Conservation (phyloP, 2,329 filamentous ascomycete species). For the Bimuria novae-zelandiae region DNA sequence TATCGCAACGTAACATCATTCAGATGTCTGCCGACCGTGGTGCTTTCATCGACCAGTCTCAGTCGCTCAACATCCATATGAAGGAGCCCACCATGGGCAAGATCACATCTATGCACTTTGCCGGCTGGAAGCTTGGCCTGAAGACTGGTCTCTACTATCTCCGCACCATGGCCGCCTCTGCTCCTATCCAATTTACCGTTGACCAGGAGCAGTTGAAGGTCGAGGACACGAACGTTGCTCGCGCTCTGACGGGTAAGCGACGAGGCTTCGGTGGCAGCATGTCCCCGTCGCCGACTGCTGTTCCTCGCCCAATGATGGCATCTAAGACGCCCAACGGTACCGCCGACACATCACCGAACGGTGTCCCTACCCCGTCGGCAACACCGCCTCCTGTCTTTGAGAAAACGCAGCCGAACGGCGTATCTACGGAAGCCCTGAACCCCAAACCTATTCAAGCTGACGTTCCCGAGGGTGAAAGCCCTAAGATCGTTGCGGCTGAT, state of each 20-base stretch:
- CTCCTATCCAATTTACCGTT: constrained; percentile 98
- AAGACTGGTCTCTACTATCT: constrained; percentile 99
- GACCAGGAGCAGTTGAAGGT: constrained; percentile 94
- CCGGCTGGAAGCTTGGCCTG: constrained; percentile 97
- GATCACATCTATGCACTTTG: constrained; percentile 99
- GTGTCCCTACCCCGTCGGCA: constrained; percentile 69
- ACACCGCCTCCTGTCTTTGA: constrained; percentile 65
- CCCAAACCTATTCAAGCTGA: constrained; percentile 76
- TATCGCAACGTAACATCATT: constrained; percentile 91
- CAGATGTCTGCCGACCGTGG: constrained; percentile 99
- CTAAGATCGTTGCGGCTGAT: constrained; percentile 76
- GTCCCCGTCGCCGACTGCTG: constrained; percentile 60
- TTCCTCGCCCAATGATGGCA: constrained; percentile 70
- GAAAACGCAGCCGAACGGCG: constrained; percentile 46
- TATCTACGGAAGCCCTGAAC: constrained; percentile 63
- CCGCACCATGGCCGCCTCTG: constrained; percentile 93
- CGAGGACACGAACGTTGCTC: constrained; percentile 76
- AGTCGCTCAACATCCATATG: constrained; percentile 99
- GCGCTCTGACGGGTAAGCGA: constrained; percentile 69
- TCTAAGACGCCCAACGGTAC: constrained; percentile 57
- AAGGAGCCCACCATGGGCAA: constrained; percentile 99
- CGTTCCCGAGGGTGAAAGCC: constrained; percentile 75
- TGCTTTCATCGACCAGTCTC: constrained; percentile 98
- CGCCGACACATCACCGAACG: constrained; percentile 53
- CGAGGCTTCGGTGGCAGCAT: constrained; percentile 47